These are phyloP conservation scores for Penicillium italicum DNA, from an alignment of 2,329 filamentous ascomycete species.

Conservation along the genomic window DNA sequence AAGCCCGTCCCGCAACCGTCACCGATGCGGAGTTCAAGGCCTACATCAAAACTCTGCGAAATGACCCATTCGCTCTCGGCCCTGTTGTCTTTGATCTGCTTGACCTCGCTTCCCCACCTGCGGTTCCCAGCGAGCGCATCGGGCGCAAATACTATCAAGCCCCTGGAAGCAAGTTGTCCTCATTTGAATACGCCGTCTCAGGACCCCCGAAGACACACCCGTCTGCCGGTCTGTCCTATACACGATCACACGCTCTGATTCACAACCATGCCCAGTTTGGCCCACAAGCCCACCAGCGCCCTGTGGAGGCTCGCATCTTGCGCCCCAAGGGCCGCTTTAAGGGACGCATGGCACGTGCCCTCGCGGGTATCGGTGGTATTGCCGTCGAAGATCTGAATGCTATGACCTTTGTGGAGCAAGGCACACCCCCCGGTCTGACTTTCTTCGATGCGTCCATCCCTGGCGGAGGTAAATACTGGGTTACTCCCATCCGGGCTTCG, in stretches of 20 bases:
- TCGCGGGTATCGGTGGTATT: constrained; percentile 42
- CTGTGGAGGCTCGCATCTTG: constrained; percentile 58
- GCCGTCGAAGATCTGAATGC: constrained; percentile 39
- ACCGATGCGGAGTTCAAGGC: constrained; percentile 47
- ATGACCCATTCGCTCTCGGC: constrained; percentile 47
- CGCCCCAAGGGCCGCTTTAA: constrained; percentile 42
- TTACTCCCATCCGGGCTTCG: constrained; percentile 46
- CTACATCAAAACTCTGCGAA: constrained; percentile 46
- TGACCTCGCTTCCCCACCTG: constrained; percentile 50
- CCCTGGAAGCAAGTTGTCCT: constrained; percentile 34
- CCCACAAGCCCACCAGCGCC: constrained; percentile 52
- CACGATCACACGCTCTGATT: constrained; percentile 53
- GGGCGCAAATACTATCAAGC: constrained; percentile 35
- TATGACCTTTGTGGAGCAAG: constrained; percentile 32
- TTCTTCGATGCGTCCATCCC: constrained; percentile 43
- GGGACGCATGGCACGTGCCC: constrained; percentile 31
- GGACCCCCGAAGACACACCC: constrained; percentile 62
- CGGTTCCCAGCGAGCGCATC: constrained; percentile 36
- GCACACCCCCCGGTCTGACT: constrained; percentile 42
- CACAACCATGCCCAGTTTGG: constrained; percentile 60
- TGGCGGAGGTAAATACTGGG: constrained; percentile 54
- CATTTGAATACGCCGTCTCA: constrained; percentile 43
- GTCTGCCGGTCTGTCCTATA: constrained; percentile 61
- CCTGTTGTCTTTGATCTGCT: constrained; percentile 54
- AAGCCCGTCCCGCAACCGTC: constrained; percentile 26